phyloP scores from a whole-genome alignment of 208 protist species.

The Endotrypanum monterogeii region DNA sequence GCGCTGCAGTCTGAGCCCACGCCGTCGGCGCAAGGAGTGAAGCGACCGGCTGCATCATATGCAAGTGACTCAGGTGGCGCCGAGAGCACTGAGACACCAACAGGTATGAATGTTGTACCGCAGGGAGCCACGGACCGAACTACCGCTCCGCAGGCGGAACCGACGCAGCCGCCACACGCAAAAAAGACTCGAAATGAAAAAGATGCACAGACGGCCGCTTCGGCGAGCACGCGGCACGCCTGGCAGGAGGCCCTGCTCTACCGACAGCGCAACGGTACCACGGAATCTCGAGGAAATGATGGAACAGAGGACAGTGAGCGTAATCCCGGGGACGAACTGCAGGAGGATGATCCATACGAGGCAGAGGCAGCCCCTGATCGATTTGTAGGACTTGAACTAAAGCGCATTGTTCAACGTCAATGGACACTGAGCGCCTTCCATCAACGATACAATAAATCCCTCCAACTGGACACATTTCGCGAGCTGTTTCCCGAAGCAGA shows the following conservation, averaged over 20 bases:
- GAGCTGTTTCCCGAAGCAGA: constrained; percentile 79
- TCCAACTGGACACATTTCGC: constrained; percentile 62
- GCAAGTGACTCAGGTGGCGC: not conserved
- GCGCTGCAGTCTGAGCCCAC: not conserved
- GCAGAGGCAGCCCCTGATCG: constrained; percentile 23
- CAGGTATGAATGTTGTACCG: not conserved
- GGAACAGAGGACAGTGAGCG: not conserved
- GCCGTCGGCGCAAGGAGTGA: constrained; percentile 21
- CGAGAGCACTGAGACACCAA: not conserved
- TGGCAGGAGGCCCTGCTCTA: constrained; percentile 21
- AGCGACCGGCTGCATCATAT: constrained; percentile 15
- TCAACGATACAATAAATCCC: constrained; percentile 61
- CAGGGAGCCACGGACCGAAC: not conserved
- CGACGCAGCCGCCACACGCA: constrained; percentile 21
- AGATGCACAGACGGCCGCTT: constrained; percentile 25
- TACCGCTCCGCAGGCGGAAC: not conserved
- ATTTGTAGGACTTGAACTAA: constrained; percentile 82
- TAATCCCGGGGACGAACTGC: constrained; percentile 10
- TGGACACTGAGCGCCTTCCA: constrained; percentile 72
- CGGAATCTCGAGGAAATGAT: not conserved
- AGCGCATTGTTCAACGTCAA: constrained; percentile 64
- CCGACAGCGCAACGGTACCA: not conserved
- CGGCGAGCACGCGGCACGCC: constrained; percentile 13
- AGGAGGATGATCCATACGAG: constrained; percentile 27
- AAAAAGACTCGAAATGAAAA: constrained; percentile 35